Evolutionary conservation across 208 protist genomes (phyloP), one percentile per base, ranked within the genome.

Genomic region (Leishmania turanica): DNA sequence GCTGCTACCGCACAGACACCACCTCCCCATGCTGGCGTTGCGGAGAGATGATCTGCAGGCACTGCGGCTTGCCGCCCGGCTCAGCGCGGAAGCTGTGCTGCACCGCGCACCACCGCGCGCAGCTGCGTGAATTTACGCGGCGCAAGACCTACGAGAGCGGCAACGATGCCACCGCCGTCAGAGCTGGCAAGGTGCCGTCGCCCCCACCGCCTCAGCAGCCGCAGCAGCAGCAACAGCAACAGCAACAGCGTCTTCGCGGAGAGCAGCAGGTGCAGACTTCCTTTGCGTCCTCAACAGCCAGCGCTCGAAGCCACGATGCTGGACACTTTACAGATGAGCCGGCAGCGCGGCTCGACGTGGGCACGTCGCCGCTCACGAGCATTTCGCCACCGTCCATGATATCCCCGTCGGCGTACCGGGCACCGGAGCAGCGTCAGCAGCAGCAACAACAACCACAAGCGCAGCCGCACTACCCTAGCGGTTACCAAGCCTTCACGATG

Each of bases 1-100:
- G 72, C n/a, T 94, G 89, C 77, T 89, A 84, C 66, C 80, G 87
- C 27, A 78, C 65, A 21, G 87, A 92, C 40, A 91, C 88, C 40
- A 91, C 84, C 13, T 87, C 84, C 24, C 65, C 81, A 34, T 94
- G 91, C 79, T 89, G 81, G 81, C 72, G 73, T 19, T 94, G 91
- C 68, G 73, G 79, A 19, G 86, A 82, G 45, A 77, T 86, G 74
- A 83, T 94, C n/a, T 94, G 91, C 85, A 77, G 84, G n/a, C 87
- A 84, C 75, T 94, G 91, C 75, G 88, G 87, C 9, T 74, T 88
- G 51, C 84, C 21, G 24, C 78, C 75, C 17, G 78, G 74, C 15
- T 75, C 81, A 42, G 65, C 70, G 15, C 75, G 78, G 1, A 81
- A 83, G 78, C 81, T 87, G 42, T 90, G 87, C 77, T 90, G 87